A percentile compares a stretch with the other conserved stretches of the same genome.
phyloP scores from a whole-genome alignment of 2,329 filamentous ascomycete genomes.

The Exophiala xenobiotica region DNA sequence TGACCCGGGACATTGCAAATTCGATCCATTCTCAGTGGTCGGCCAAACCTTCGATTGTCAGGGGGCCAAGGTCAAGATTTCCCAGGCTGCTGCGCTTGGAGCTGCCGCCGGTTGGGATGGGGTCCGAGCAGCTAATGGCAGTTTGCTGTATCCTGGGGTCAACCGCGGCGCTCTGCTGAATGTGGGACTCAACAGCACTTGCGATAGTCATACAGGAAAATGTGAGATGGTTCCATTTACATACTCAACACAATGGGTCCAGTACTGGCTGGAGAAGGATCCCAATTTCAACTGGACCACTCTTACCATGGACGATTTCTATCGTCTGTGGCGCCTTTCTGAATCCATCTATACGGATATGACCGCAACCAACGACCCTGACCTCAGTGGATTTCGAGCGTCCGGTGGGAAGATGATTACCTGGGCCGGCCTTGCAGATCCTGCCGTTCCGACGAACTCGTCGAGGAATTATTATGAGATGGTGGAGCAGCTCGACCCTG shows the following conservation, averaged over 20 bases:
- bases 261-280: background rate
- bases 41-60: slow-evolving; percentile 14
- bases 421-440: slow-evolving; percentile 43
- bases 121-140: background rate
- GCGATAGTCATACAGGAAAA: background rate
- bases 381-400: slow-evolving; percentile 38
- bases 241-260: background rate
- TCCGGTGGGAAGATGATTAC: slow-evolving; percentile 46
- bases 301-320: background rate
- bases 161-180: slow-evolving; percentile 28
- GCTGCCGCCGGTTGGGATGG: slow-evolving; percentile 34
- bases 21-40: slow-evolving; percentile 15
- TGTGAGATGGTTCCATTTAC: background rate
- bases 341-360: slow-evolving; percentile 35
- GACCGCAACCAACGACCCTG: slow-evolving; percentile 39
- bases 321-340: background rate
- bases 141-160: background rate
- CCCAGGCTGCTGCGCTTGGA: slow-evolving; percentile 34
- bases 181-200: slow-evolving; percentile 12
- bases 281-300: background rate
- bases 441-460: slow-evolving; percentile 38
- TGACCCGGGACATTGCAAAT: slow-evolving; percentile 11
- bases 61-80: slow-evolving; percentile 19
- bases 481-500: background rate
- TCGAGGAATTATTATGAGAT: slow-evolving; percentile 36